These are phyloP conservation scores for Musa troglodytarum DNA, from an alignment of 176 grass and related monocot species.

Conservation along the genomic window DNA sequence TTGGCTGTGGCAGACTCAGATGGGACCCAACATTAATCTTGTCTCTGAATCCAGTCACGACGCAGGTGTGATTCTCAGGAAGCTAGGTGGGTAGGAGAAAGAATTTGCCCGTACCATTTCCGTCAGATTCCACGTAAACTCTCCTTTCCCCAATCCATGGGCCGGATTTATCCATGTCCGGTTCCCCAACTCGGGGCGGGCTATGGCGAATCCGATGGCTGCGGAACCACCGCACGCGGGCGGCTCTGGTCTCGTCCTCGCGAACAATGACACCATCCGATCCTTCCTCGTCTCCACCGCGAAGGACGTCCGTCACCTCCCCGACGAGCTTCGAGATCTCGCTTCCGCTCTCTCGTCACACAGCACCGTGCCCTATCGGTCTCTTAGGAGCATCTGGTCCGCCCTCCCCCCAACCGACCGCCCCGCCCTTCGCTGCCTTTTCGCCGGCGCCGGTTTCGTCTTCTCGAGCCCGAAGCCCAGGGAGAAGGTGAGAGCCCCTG, in stretches of 20 bases:
- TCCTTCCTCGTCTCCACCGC: slow-evolving; percentile 43
- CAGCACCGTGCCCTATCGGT: slow-evolving; percentile 36
- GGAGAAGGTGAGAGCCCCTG: slow-evolving; percentile 42
- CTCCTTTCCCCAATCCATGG: too few species aligned
- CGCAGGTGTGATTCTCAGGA: accelerated
- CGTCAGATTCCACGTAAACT: too few species aligned
- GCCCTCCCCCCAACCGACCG: slow-evolving; percentile 32
- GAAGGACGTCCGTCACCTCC: slow-evolving; percentile 15
- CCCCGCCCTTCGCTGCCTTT: slow-evolving; percentile 44
- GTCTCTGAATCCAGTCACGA: too few species aligned
- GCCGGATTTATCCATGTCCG: too few species aligned
- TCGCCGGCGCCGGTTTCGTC: slow-evolving; percentile 44
- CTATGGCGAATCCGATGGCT: slow-evolving; percentile 4
- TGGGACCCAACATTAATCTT: too few species aligned
- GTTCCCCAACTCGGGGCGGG: background rate
- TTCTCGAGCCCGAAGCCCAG: slow-evolving; percentile 63
- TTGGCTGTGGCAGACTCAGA: too few species aligned
- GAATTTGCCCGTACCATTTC: too few species aligned
- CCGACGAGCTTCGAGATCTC: slow-evolving; percentile 35
- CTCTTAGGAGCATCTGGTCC: slow-evolving; percentile 63
- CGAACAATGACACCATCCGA: slow-evolving; percentile 46
- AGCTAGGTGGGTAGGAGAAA: too few species aligned
- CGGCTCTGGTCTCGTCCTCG: slow-evolving; percentile 34
- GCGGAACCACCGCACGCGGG: background rate
- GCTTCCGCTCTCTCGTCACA: slow-evolving; percentile 29